Conservation (phyloP, 345 rosid species). For the Gossypium longicalyx region DNA sequence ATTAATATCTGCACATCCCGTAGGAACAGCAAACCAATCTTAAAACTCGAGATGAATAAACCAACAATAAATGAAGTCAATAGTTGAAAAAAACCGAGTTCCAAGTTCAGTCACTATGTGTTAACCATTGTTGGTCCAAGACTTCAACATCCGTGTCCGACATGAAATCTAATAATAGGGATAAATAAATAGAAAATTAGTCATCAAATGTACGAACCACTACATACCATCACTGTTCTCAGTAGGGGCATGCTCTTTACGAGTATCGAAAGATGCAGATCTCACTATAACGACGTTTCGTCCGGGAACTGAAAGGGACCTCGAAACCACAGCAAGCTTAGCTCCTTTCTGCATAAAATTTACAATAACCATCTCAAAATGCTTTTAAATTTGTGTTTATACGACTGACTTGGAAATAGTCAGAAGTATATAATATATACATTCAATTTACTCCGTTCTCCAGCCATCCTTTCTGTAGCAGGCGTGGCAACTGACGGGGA, state of each 20-base stretch:
- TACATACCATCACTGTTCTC: constrained; percentile 38
- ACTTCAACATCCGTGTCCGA: background rate
- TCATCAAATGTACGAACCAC: constrained; percentile 15
- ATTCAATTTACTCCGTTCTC: constrained; percentile 42
- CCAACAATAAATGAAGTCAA: constrained; percentile 7
- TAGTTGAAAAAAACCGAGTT: background rate
- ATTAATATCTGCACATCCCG: constrained; percentile 45
- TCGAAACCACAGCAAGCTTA: constrained; percentile 46
- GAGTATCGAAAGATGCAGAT: constrained; percentile 61
- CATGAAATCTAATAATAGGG: background rate
- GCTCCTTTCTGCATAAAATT: constrained; percentile 53
- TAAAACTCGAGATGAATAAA: background rate
- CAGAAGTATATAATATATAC: constrained; percentile 24
- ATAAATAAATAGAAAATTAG: background rate
- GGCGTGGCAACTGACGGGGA: constrained; percentile 61
- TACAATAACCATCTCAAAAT: constrained; percentile 13
- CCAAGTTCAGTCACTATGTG: background rate
- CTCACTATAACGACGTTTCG: constrained; percentile 77
- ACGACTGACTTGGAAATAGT: background rate
- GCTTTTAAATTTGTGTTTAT: background rate
- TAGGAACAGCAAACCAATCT: background rate
- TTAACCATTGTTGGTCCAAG: background rate
- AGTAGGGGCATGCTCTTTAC: constrained; percentile 27
- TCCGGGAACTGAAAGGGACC: constrained; percentile 76
- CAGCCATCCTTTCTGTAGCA: constrained; percentile 51